phyloP scores from a whole-genome alignment of 129 eudicot genomes.

The Calendula officinalis region DNA sequence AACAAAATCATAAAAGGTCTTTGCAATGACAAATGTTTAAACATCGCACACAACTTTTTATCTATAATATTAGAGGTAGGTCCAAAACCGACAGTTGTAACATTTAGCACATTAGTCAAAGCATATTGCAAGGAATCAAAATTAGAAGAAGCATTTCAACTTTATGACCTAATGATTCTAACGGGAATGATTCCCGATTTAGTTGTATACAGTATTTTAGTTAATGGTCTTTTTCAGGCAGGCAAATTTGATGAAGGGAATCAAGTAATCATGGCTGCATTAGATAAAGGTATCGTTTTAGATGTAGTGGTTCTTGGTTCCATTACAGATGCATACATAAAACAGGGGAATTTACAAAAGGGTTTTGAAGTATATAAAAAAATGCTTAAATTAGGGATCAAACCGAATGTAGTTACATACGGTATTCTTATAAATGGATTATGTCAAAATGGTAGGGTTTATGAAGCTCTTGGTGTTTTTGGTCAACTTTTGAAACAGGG shows the following conservation, averaged over 20 bases:
- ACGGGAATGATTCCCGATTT: slow-evolving; percentile 58
- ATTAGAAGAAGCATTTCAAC: slow-evolving; percentile 46
- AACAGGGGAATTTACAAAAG: slow-evolving; percentile 41
- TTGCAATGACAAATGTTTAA: slow-evolving; percentile 37
- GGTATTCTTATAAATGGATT: slow-evolving; percentile 59
- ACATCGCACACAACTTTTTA: slow-evolving; percentile 40
- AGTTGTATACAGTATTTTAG: slow-evolving; percentile 54
- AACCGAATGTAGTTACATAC: slow-evolving; percentile 50
- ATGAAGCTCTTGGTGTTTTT: slow-evolving; percentile 47
- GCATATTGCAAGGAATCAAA: slow-evolving; percentile 43
- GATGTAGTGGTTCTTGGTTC: slow-evolving; percentile 60
- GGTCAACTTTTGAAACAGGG: slow-evolving; percentile 59
- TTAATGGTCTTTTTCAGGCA: slow-evolving; percentile 51
- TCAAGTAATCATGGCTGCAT: slow-evolving; percentile 36
- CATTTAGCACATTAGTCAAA: slow-evolving; percentile 55
- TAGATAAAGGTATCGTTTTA: slow-evolving; percentile 49
- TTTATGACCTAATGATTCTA: slow-evolving; percentile 40
- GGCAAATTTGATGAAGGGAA: slow-evolving; percentile 48
- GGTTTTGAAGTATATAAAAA: slow-evolving; percentile 48
- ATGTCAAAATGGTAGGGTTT: slow-evolving; percentile 38
- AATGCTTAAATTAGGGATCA: slow-evolving; percentile 49
- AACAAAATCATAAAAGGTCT: slow-evolving; percentile 54
- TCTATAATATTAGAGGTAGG: slow-evolving; percentile 48
- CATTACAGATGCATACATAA: slow-evolving; percentile 48
- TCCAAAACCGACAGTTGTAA: slow-evolving; percentile 55